Percentiles rank a stretch among this genome's conserved stretches.
Evolutionary conservation across 495 filamentous ascomycete species (phyloP).

Genomic region (Podospora appendiculata): DNA sequence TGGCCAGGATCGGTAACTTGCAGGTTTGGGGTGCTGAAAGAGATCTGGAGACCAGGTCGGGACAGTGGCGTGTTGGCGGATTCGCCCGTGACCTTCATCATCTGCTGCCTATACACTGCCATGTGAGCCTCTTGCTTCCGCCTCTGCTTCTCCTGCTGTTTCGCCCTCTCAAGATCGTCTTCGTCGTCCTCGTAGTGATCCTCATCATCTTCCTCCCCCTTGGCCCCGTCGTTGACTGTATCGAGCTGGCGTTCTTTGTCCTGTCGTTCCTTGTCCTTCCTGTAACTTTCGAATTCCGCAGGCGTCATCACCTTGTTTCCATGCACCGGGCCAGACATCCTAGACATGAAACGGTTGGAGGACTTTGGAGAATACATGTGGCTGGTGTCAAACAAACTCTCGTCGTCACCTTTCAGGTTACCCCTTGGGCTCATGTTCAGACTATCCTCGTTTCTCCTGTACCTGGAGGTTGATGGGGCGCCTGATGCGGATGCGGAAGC

Average conservation of each 20-base stretch:
- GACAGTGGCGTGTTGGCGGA: constrained; percentile 34
- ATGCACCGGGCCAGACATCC: constrained; percentile 29
- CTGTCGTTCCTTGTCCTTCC: constrained; percentile 67
- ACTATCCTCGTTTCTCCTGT: constrained; percentile 28
- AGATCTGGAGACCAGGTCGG: constrained; percentile 37
- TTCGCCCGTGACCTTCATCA: constrained; percentile 94
- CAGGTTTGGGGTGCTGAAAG: constrained; percentile 50
- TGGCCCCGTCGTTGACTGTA: constrained; percentile 12
- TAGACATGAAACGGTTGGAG: constrained; percentile 33
- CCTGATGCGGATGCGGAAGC: not conserved
- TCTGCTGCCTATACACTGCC: constrained; percentile 84
- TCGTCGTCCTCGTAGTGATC: constrained; percentile 72
- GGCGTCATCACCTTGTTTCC: constrained; percentile 80
- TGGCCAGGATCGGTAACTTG: constrained; percentile 10
- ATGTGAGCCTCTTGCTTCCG: constrained; percentile 88
- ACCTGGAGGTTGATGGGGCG: constrained; percentile 17
- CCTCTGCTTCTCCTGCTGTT: constrained; percentile 64
- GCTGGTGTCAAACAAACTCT: constrained; percentile 40
- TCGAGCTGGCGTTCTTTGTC: constrained; percentile 57
- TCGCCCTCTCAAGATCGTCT: constrained; percentile 70
- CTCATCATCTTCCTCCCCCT: constrained; percentile 48
- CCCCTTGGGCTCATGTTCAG: constrained; percentile 12
- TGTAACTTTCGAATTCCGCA: constrained; percentile 78
- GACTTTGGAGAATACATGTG: constrained; percentile 50
- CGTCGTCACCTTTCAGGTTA: constrained; percentile 28